A percentile compares a stretch with the other conserved stretches of the same genome.
Evolutionary conservation across 805 yeast genomes (phyloP).

Genomic region (Grigorovia jiainica): DNA sequence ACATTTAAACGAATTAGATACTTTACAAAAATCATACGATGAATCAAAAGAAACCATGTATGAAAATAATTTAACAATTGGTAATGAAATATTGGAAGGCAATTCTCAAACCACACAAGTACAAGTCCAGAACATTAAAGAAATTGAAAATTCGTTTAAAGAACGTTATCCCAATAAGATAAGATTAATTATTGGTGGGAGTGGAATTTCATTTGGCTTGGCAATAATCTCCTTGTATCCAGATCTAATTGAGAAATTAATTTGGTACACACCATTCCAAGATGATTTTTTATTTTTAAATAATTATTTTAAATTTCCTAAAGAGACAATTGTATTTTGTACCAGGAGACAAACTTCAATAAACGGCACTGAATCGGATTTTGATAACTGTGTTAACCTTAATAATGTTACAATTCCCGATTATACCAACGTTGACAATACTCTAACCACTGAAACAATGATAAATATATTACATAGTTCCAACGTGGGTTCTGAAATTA

Average conservation of each 20-base stretch:
- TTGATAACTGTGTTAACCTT: no score
- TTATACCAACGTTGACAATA: neutral
- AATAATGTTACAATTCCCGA: neutral
- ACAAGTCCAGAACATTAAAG: no score
- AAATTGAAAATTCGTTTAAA: neutral
- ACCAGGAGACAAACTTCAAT: neutral
- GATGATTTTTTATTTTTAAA: conserved; percentile 2
- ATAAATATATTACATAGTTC: no score
- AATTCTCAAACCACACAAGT: no score
- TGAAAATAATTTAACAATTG: neutral
- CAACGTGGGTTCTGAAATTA: no score
- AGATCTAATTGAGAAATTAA: conserved; percentile 21
- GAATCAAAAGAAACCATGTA: neutral
- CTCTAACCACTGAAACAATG: no score
- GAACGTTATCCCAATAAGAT: conserved; percentile 34
- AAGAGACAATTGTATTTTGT: neutral
- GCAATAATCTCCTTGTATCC: conserved; percentile 30
- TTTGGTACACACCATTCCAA: conserved; percentile 46
- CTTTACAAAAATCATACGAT: neutral
- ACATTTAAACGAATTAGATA: conserved; percentile 14
- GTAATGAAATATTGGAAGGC: no score
- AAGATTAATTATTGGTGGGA: conserved; percentile 56
- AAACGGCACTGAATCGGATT: neutral
- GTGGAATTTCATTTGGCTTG: conserved; percentile 59
- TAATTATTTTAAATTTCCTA: neutral